Base-by-base conservation (phyloP, 2,329 filamentous ascomycete genomes). In the Exophiala xenobiotica region DNA sequence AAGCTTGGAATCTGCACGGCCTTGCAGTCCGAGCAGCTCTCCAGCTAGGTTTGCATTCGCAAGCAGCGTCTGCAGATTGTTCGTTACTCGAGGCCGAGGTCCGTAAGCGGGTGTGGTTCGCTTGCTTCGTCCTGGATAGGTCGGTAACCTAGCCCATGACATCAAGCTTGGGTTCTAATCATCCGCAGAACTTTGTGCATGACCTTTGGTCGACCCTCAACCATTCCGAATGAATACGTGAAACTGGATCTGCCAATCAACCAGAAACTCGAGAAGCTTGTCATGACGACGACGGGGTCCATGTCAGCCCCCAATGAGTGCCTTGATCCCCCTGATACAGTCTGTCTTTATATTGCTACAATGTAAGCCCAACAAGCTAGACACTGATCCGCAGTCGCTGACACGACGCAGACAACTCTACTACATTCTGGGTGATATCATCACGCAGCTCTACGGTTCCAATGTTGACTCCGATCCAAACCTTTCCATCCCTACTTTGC, bases 1-100 rank as follows among this genome's bases (percentile, higher is more conserved):
- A 57, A 46, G 54, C 54, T 14, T 57, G 54, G 54, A 57, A 48
- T 31, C 44, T 57, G 6, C 54, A 57, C 49, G 54, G 54, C 7
- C 24, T 53, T 9, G 54, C 54, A 11, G 54, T 57, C n/a, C 43
- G 51, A 16, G 54, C 54, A 41, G 54, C 54, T 8, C 44, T 57
- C 23, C 54, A 57, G 16, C 39, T 57, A 23, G 54, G 54, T 3
- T 29, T 57, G 14, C 54, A 57, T 38, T 57, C 54, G 7, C 37
- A 37, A 23, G 24, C 51, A 6, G 50, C 50, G 16, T 51, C 50
- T 6, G 39, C 45, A 12, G 54, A 43, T 9, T 35, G 51, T 22
- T 48, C 42, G 20, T 9, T 39, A 3, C 14, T 57, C 2, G 54
- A 57, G 27, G 47, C 54, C 19, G 54, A 57, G 33, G 50, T 57